Conservation (phyloP, 371 early-diverging fungal species). For the Lichtheimia ramosa region DNA sequence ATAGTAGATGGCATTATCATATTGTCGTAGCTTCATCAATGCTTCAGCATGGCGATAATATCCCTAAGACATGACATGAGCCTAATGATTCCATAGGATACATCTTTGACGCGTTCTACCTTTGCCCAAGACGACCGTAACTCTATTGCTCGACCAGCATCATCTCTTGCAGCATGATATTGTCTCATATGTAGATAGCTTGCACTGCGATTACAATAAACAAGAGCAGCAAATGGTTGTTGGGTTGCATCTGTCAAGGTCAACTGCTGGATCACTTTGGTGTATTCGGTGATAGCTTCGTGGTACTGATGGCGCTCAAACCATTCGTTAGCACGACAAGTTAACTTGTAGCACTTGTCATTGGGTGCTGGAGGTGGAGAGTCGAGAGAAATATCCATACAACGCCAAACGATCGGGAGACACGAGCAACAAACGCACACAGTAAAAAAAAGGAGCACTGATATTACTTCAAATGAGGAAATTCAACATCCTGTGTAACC, state of each 20-base stretch:
- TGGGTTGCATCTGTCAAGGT: constrained; percentile 26
- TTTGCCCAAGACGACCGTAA: constrained; percentile 76
- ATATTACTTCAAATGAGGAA: no score
- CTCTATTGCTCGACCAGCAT: constrained; percentile 60
- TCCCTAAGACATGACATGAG: constrained; percentile 37
- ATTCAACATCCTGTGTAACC: no score
- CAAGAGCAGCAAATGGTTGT: constrained; percentile 45
- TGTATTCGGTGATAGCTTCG: constrained; percentile 63
- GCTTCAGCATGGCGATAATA: constrained; percentile 77
- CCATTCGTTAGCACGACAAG: constrained; percentile 57
- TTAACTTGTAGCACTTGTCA: constrained; percentile 39
- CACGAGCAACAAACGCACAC: no score
- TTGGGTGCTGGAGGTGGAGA: constrained; percentile 36
- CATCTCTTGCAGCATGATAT: constrained; percentile 57
- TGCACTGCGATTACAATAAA: constrained; percentile 75
- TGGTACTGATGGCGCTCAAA: constrained; percentile 54
- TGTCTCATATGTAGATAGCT: constrained; percentile 49
- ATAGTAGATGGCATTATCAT: constrained; percentile 59
- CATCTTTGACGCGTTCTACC: constrained; percentile 33
- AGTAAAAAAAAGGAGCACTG: no score
- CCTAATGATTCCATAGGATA: background rate
- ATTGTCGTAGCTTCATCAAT: constrained; percentile 48
- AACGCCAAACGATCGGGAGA: no score
- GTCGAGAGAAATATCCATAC: background rate
- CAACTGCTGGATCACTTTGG: constrained; percentile 49